These are phyloP conservation scores for Pythium aphanidermatum DNA, from an alignment of 352 stramenopile species.

Conservation along the genomic window DNA sequence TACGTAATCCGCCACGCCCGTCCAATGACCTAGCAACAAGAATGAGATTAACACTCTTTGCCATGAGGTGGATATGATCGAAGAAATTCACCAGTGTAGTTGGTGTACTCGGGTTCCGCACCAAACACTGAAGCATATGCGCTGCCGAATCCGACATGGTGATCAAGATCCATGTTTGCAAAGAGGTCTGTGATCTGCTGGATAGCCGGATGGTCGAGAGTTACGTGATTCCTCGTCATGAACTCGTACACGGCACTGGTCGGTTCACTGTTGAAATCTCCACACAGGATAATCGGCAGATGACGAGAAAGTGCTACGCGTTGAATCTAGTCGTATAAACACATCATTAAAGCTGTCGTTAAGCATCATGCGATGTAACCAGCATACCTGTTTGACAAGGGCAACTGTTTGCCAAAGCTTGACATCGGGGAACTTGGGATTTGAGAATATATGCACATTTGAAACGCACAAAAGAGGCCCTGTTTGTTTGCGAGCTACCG, in stretches of 20 bases:
- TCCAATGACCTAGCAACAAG: conserved; percentile 91
- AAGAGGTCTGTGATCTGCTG: conserved; percentile 45
- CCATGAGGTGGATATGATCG: conserved; percentile 40
- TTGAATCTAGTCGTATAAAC: conserved; percentile 47
- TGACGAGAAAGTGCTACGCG: conserved; percentile 58
- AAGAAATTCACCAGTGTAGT: conserved; percentile 89
- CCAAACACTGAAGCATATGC: conserved; percentile 95
- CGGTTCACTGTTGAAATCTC: conserved; percentile 98
- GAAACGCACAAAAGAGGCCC: conserved; percentile 89
- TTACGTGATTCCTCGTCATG: conserved; percentile 86
- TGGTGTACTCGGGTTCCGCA: conserved; percentile 96
- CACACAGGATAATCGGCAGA: conserved; percentile 95
- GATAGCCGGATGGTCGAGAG: conserved; percentile 89
- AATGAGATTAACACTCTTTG: conserved; percentile 13
- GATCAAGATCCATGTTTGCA: conserved; percentile 75
- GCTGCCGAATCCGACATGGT: conserved; percentile 91
- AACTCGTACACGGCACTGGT: conserved; percentile 96
- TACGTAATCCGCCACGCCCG: conserved; percentile 97
- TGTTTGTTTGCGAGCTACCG: conserved; percentile 22
- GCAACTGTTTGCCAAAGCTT: conserved; percentile 97
- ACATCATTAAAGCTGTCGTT: not conserved
- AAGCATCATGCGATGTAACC: too few relatives aligned
- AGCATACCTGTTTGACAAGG: conserved; percentile 83
- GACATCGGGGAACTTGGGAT: conserved; percentile 98
- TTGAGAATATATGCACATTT: conserved; percentile 98